phyloP scores from a whole-genome alignment of 176 grass and related monocot genomes.

The Zizania latifolia region DNA sequence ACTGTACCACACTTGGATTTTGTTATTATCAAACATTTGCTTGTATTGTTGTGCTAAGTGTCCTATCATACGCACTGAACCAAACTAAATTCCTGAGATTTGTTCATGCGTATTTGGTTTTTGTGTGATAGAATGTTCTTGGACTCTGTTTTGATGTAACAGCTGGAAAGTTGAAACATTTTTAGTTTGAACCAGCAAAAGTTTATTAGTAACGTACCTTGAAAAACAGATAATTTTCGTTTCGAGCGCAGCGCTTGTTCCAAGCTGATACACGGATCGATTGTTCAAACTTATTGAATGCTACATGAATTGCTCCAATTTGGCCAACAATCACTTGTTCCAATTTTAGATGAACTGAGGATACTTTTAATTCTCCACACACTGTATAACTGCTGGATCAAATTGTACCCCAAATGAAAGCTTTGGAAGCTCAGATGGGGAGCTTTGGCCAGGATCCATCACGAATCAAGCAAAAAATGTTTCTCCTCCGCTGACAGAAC shows the following conservation, averaged over 20 bases:
- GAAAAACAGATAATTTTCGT: no score
- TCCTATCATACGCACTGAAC: no score
- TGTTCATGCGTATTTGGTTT: no score
- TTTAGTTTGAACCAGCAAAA: no score
- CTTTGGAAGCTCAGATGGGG: not conserved
- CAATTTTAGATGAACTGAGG: not conserved
- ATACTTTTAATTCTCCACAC: not conserved
- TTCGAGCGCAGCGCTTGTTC: no score
- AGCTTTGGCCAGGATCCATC: not conserved
- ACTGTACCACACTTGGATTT: slow-evolving; percentile 35
- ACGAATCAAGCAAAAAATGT: not conserved
- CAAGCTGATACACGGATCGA: no score
- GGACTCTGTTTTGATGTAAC: not conserved
- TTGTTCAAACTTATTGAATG: no score
- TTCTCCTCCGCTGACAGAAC: not conserved
- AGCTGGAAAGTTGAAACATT: no score
- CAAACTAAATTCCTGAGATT: no score
- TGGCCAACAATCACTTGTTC: not conserved
- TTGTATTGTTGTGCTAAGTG: slow-evolving; percentile 32
- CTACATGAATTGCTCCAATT: not conserved
- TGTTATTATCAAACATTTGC: slow-evolving; percentile 4
- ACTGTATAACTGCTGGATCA: not conserved
- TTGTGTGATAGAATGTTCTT: not conserved
- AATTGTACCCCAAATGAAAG: not conserved
- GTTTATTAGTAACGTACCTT: no score